Base-by-base conservation (phyloP, 192 early-diverging fungal species). In the Backusella australiensis region DNA sequence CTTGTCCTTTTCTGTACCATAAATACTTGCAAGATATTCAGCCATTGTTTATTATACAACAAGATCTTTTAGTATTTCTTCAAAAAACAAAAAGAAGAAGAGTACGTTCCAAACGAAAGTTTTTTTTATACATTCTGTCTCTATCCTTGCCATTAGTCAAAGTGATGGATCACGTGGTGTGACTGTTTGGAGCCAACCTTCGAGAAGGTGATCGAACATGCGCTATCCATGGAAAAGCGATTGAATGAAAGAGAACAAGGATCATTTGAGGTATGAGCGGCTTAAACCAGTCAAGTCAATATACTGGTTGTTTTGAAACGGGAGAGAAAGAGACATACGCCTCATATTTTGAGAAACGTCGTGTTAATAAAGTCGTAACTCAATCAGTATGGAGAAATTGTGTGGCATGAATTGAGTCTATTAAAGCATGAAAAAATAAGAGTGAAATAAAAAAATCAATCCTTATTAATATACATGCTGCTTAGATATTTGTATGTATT, bases 1-100 rank as follows among this genome's bases (percentile, higher is more conserved):
- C 90, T 96, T 95, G 94, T 98, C 97, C 83, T 97, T 96, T 78
- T 99, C 97, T 21, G 97, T 99, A 46, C 97, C 97, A 82, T 97
- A 99, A 72, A 99, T 99, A 46, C 89, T 90, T 4, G 93, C 93
- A 59, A 94, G 85, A 83, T 94, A 92, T 74, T 93, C 91, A 32
- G 93, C 93, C 93, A 94, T 94, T 19, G 42, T 63, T 26, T 67
- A 29, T 46, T 32, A 71, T 14, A 49, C 46, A 49, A 49, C 19
- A 49, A 49, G 17, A 49, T 44, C 12, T 44, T 44, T 44, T 44
- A 44, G 15, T 44, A 44, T 44, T 44, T 44, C 15, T 44, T 44
- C 17, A 15, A 19, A 49, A 19, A 49, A 49, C 1, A 49, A 49
- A 17, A 49, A 49, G 46, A 49, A 49, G 46, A 49, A 19, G 17